A percentile compares a stretch with the other conserved stretches of the same genome.
Evolutionary conservation across 257 asterid species (phyloP).

Genomic region (Penstemon davidsonii): DNA sequence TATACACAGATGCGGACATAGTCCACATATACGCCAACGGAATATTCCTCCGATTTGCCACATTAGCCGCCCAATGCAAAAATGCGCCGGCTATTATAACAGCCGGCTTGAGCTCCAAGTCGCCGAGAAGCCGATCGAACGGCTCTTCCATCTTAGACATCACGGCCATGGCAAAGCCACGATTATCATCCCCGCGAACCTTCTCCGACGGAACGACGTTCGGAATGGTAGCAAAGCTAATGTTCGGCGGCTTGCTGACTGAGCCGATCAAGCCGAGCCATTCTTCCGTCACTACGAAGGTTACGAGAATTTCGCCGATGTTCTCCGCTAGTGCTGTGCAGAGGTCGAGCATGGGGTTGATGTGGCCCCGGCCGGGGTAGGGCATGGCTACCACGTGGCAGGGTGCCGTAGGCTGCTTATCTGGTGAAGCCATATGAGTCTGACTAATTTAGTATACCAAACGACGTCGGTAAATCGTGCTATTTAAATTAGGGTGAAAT

Average conservation of each 20-base stretch:
- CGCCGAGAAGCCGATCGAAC: slow-evolving; percentile 46
- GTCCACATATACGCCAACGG: slow-evolving; percentile 55
- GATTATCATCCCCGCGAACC: slow-evolving; percentile 45
- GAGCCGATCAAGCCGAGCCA: slow-evolving; percentile 46
- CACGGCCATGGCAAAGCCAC: slow-evolving; percentile 34
- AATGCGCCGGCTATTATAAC: slow-evolving; percentile 42
- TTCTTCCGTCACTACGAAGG: slow-evolving; percentile 36
- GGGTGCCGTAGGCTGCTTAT: background rate
- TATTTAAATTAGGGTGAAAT: no score
- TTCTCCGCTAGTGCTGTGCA: slow-evolving; percentile 25
- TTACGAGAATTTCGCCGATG: slow-evolving; percentile 26
- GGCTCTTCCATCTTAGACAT: slow-evolving; percentile 47
- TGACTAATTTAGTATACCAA: no score
- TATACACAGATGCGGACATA: slow-evolving; percentile 48
- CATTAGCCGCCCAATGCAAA: slow-evolving; percentile 35
- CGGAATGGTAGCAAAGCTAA: slow-evolving; percentile 41
- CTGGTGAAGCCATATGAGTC: background rate
- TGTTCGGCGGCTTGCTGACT: slow-evolving; percentile 35
- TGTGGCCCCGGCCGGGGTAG: slow-evolving; percentile 32
- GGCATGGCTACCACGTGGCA: slow-evolving; percentile 30
- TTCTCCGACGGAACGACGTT: slow-evolving; percentile 62
- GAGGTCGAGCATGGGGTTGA: slow-evolving; percentile 36
- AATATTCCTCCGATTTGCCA: slow-evolving; percentile 44
- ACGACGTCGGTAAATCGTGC: no score
- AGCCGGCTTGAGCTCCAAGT: slow-evolving; percentile 29